phyloP scores from a whole-genome alignment of 2,329 filamentous ascomycete genomes.

The Neopestalotiopsis rosae region DNA sequence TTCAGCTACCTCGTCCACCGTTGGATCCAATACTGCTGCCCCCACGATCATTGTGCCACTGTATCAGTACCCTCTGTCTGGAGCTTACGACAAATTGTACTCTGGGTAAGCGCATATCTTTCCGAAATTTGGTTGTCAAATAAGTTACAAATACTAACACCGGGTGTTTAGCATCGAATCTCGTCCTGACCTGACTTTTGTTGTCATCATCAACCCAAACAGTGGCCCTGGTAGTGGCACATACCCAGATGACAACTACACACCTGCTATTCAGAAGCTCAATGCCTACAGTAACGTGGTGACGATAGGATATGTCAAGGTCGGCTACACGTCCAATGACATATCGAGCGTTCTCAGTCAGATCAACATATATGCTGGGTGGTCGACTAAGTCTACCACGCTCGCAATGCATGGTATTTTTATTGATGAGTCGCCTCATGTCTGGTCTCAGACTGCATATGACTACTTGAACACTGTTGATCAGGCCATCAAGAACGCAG shows the following conservation, averaged over 20 bases:
- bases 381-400: conserved; percentile 30
- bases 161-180: neutral
- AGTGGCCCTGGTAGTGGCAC: conserved; percentile 37
- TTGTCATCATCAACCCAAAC: conserved; percentile 33
- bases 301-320: conserved; percentile 47
- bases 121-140: too few species aligned
- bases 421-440: conserved; percentile 41
- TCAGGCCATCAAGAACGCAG: neutral
- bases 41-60: neutral
- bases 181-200: neutral
- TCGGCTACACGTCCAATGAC: conserved; percentile 36
- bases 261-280: conserved; percentile 38
- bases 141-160: neutral
- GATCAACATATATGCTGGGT: conserved; percentile 42
- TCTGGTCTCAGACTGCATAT: conserved; percentile 22
- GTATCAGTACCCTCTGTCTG: neutral
- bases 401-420: conserved; percentile 44
- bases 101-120: neutral
- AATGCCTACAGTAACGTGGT: conserved; percentile 43
- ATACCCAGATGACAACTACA: conserved; percentile 40
- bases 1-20: neutral
- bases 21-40: neutral
- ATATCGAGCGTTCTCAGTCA: conserved; percentile 39
- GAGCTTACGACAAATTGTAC: neutral
- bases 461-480: neutral